Evolutionary conservation across 2,329 filamentous ascomycete species (phyloP).

Genomic region (Fusarium verrucosum): DNA sequence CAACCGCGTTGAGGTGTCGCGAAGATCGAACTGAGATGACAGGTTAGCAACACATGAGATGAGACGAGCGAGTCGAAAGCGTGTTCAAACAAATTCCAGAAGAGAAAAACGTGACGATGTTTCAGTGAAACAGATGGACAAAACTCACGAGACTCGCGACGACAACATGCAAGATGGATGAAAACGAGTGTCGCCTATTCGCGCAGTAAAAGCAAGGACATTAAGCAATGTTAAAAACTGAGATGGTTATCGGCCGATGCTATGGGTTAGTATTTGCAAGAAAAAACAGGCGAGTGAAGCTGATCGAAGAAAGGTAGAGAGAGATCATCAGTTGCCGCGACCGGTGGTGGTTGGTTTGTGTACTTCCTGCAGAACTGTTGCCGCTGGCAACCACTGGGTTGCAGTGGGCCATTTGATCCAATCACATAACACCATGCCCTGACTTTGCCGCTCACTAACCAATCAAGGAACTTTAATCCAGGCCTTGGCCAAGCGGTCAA

Average conservation of each 20-base stretch:
- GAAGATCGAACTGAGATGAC: slow-evolving; percentile 17
- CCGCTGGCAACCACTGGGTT: slow-evolving; percentile 43
- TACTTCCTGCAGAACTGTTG: slow-evolving; percentile 47
- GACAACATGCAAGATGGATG: slow-evolving; percentile 42
- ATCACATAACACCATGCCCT: slow-evolving; percentile 15
- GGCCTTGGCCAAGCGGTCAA: slow-evolving; percentile 5
- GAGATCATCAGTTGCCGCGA: slow-evolving; percentile 28
- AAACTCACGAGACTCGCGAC: slow-evolving; percentile 43
- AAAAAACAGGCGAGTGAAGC: slow-evolving; percentile 29
- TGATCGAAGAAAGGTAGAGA: slow-evolving; percentile 26
- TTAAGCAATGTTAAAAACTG: slow-evolving; percentile 44
- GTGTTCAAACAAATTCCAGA: neutral
- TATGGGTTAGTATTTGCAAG: slow-evolving; percentile 40
- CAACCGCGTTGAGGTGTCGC: slow-evolving; percentile 28
- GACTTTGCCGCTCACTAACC: neutral
- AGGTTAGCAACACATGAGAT: slow-evolving; percentile 9
- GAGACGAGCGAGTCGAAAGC: neutral
- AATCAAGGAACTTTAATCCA: slow-evolving; percentile 1
- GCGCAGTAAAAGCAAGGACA: slow-evolving; percentile 27
- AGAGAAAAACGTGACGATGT: slow-evolving; percentile 15
- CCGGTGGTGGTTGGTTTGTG: slow-evolving; percentile 50
- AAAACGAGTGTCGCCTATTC: slow-evolving; percentile 26
- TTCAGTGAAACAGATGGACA: neutral
- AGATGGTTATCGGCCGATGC: slow-evolving; percentile 16
- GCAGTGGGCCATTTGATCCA: slow-evolving; percentile 2